Base-by-base conservation (phyloP, 768 basidiomycete genomes). In the Sutorius australiensis region DNA sequence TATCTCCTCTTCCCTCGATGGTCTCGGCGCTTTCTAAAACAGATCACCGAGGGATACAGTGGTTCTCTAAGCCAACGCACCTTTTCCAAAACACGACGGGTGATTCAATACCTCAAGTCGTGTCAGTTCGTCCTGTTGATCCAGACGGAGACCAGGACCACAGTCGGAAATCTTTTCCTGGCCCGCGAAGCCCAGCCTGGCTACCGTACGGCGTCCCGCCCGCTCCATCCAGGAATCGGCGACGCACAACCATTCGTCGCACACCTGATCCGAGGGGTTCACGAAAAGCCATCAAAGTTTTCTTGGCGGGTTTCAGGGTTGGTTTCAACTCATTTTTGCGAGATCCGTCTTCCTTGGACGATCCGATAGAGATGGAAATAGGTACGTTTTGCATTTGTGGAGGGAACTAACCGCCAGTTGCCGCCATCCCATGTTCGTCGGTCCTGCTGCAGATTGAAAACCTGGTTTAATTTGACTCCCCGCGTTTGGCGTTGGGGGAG, bases 191-290 rank as follows among this genome's bases (percentile, higher is more conserved):
- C 37, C n/a, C 17, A 36, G 28, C 13, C 24, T 24, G 24, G 24
- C 2, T 24, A n/a, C n/a, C n/a, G 27, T 24, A 27, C 34, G 24
- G 39, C 16, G 30, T 42, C 14, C 38, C 13, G 14, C 34, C 21
- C n/a, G 13, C 30, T 24, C 42, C 42, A 36, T 46, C 49, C 11
- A 46, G 61, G 46, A 62, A 61, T 37, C 24, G 27, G 34, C 42
- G 41, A 6, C 31, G 47, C 41, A 41, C 24, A 30, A 39, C 28
- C 47, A 41, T 21, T 30, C 37, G 14, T 30, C 19, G 48, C 33
- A 14, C 43, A 13, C 55, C 55, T 40, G 64, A 63, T 64, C 58
- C 64, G 58, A 64, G 64, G 54, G 66, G 14, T 30, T 42, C 28
- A 47, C 8, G 19, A 34, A 37, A 42, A 31, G 24, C 24, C 27